Percentiles rank a stretch among this genome's conserved stretches.
These are phyloP conservation scores for Chaetomiaceae sp. DNA, from an alignment of 2,329 filamentous ascomycete genomes.

Conservation along the genomic window DNA sequence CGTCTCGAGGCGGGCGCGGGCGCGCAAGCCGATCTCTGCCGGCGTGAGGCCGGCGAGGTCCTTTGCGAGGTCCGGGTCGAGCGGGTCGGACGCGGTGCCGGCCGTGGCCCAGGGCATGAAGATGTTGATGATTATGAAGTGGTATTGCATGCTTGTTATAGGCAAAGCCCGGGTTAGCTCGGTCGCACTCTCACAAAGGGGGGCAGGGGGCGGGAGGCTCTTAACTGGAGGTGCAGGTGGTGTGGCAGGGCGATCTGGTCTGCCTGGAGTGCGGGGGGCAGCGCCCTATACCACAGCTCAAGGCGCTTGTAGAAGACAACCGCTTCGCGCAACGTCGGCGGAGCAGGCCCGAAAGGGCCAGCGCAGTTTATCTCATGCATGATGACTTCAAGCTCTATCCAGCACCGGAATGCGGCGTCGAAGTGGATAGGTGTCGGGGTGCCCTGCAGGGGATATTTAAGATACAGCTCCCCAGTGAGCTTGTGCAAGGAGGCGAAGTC, in stretches of 20 bases:
- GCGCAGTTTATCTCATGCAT: background rate
- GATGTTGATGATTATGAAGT: slow-evolving; percentile 4
- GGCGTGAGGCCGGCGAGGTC: too few species aligned
- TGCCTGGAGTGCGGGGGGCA: background rate
- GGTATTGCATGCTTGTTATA: slow-evolving; percentile 7
- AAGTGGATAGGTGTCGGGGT: background rate
- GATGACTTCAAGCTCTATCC: background rate
- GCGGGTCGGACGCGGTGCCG: too few species aligned
- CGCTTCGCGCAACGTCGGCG: background rate
- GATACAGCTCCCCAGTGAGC: slow-evolving; percentile 4
- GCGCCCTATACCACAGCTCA: background rate
- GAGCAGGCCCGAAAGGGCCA: background rate
- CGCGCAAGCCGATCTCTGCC: background rate
- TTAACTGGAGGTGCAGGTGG: slow-evolving; percentile 6
- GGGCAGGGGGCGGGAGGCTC: background rate
- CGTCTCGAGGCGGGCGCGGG: slow-evolving; percentile 14
- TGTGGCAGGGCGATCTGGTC: slow-evolving; percentile 1
- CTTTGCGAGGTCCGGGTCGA: too few species aligned
- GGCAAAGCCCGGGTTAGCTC: too few species aligned
- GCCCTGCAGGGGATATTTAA: slow-evolving; percentile 1
- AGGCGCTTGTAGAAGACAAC: background rate
- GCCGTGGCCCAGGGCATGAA: background rate
- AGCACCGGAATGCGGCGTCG: background rate
- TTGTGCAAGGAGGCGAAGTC: background rate
- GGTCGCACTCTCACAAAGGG: too few species aligned